Evolutionary conservation across 345 rosid species (phyloP).

Genomic region (Tarenaya hassleriana): DNA sequence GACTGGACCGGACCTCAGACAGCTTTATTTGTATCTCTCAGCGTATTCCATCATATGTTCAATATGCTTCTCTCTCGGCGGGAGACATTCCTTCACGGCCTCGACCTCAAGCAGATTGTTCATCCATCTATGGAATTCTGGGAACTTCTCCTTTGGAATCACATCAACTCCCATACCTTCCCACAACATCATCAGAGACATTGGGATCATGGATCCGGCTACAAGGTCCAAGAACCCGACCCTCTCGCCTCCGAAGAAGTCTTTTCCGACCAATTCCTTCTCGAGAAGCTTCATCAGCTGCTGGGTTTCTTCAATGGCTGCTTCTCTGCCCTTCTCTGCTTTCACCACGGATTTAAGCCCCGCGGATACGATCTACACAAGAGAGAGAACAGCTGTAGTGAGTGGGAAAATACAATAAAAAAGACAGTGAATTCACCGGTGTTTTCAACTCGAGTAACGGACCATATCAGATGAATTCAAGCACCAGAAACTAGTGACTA

Average conservation of each 20-base stretch:
- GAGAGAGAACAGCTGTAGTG: background rate
- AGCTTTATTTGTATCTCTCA: background rate
- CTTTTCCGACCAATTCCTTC: slow-evolving; percentile 24
- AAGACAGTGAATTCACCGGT: background rate
- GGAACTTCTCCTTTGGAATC: slow-evolving; percentile 24
- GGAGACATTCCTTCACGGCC: slow-evolving; percentile 22
- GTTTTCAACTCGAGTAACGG: no score
- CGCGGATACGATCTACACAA: slow-evolving; percentile 10
- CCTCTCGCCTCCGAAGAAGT: slow-evolving; percentile 30
- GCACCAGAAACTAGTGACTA: no score
- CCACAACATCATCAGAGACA: slow-evolving; percentile 21
- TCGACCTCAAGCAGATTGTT: slow-evolving; percentile 15
- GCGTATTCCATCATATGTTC: slow-evolving; percentile 17
- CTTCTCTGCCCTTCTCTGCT: slow-evolving; percentile 15
- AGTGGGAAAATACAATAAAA: background rate
- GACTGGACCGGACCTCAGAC: no score
- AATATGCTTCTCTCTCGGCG: slow-evolving; percentile 29
- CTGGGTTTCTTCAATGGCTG: slow-evolving; percentile 19
- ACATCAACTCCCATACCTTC: slow-evolving; percentile 24
- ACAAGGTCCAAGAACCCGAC: slow-evolving; percentile 30
- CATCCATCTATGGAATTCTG: slow-evolving; percentile 27
- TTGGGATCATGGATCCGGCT: slow-evolving; percentile 19
- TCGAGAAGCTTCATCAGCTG: slow-evolving; percentile 25
- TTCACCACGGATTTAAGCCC: slow-evolving; percentile 16
- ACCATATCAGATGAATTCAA: no score